Base-by-base conservation (phyloP, 352 stramenopile genomes). In the Phytophthora quininea region DNA sequence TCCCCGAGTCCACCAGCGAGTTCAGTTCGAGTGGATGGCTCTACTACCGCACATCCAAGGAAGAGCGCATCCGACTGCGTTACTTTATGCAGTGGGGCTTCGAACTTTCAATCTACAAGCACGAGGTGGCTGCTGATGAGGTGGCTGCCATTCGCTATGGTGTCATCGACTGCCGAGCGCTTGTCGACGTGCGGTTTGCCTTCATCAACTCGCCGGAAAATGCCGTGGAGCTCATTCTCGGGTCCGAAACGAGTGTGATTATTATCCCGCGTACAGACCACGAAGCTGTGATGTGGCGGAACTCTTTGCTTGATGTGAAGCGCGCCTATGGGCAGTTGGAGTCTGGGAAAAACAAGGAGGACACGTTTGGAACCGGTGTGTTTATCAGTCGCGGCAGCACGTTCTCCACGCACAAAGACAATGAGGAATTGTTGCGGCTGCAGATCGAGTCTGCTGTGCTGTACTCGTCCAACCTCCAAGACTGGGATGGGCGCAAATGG, bases 51-150 rank as follows among this genome's bases (percentile, higher is more conserved):
- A 95, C 85, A 1, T 88, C 84, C 7, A 92, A 81, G 7, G 86
- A 95, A 62, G 87, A 96, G 53, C 89, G 89, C 2, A 82, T 94
- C 19, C 86, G 87, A 7, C 71, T 90, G 51, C 87, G 89, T 3
- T 96, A 93, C 65, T 96, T 96, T 53, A 88, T 96, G 37, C 87
- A 93, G 54, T 94, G 85, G 84, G 89, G 89, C 8, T 93, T 91
- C 61, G 89, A 96, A 51, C 70, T 96, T 9, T 94, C 89, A 6
- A 96, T 96, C 64, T 96, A 94, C 74, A 96, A 96, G 74, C 89
- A 96, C 70, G 87, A 95, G 57, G 73, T 96, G 4, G 62, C 92
- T 9, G 76, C 83, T 27, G 86, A 96, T 43, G 89, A 96, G 58
- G 75, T 79, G 4, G 82, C 69, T 15, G 80, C 88, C 3, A 96